Base-by-base conservation (phyloP, 768 basidiomycete species). In the Tephrocybe sp. region DNA sequence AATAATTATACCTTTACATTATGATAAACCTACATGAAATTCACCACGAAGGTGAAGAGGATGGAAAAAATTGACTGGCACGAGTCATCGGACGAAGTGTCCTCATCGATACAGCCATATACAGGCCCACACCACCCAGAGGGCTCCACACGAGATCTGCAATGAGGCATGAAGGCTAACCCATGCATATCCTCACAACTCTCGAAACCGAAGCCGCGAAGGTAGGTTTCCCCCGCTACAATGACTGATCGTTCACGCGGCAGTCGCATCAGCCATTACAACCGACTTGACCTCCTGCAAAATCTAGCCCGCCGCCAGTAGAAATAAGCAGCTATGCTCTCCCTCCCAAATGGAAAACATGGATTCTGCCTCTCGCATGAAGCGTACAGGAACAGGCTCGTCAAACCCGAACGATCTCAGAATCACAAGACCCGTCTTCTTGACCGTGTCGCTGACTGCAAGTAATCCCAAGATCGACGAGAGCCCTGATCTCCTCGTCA, bases 181-280 rank as follows among this genome's bases (percentile, higher is more conserved):
- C 48, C 59, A 22, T 51, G 39, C 36, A 48, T 39, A 39, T 46
- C 34, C 45, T 22, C 45, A 60, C 63, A 55, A 70, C 74, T 77
- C 71, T 76, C 72, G 72, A 75, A 69, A 66, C 59, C 72, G 72
- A 75, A 69, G 66, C 59, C 59, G 39, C 41, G 32, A 26, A 39
- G 57, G 62, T 65, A 39, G 57, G 62, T 65, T 71, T 73, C 71
- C 76, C 76, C 75, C 73, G 62, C 66, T 51, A 57, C 59, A 41
- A 55, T 32, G 58, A 65, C 66, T 57, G 55, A 65, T 66, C 72
- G 70, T 72, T 66, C 75, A 67, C 54, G 39, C 42, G 56, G 65
- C 58, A 54, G 39, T 61, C 55, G 41, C 62, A 62, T 68, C 60
- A 56, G 60, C 60, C 67, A 63, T 63, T 58, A 67, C 65, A 64